Percentiles rank a stretch among this genome's conserved stretches.
phyloP scores from a whole-genome alignment of 352 stramenopile species.

The Pythium folliculosum region DNA sequence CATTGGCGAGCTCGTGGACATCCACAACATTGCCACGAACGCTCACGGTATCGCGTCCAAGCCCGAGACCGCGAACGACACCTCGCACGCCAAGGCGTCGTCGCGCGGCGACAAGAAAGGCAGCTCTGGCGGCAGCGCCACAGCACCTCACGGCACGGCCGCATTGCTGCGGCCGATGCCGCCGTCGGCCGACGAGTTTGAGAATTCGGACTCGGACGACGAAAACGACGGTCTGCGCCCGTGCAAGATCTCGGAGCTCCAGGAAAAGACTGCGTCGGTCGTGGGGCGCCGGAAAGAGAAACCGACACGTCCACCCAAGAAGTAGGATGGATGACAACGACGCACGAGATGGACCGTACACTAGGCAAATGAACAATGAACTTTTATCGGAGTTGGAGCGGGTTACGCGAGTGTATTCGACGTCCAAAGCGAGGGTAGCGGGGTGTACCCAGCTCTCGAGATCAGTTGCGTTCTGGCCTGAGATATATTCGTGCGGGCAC shows the following conservation, averaged over 20 bases:
- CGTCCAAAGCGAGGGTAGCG: no score
- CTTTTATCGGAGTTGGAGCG: no score
- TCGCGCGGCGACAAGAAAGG: slow-evolving; percentile 29
- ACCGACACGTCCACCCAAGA: slow-evolving; percentile 33
- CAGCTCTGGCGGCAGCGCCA: no score
- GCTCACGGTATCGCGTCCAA: slow-evolving; percentile 36
- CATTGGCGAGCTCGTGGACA: slow-evolving; percentile 83
- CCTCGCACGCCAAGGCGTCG: slow-evolving; percentile 34
- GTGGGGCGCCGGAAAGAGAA: slow-evolving; percentile 75
- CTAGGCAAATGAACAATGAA: background rate
- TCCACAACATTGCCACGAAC: slow-evolving; percentile 83
- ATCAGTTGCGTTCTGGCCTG: no score
- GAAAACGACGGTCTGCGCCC: slow-evolving; percentile 64
- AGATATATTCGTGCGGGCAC: no score
- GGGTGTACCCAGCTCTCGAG: no score
- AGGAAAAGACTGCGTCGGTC: slow-evolving; percentile 70
- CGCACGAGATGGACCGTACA: background rate
- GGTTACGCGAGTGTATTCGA: no score
- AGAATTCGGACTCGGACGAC: slow-evolving; percentile 75
- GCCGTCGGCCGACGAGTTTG: slow-evolving; percentile 69
- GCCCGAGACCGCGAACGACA: slow-evolving; percentile 17
- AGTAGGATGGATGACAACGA: slow-evolving; percentile 10
- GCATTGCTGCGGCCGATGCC: slow-evolving; percentile 51
- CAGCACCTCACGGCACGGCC: background rate
- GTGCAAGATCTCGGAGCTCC: slow-evolving; percentile 78